Evolutionary conservation across 805 yeast genomes (phyloP), one percentile per base, ranked within the genome.

Genomic region (Danielia oregonensis): DNA sequence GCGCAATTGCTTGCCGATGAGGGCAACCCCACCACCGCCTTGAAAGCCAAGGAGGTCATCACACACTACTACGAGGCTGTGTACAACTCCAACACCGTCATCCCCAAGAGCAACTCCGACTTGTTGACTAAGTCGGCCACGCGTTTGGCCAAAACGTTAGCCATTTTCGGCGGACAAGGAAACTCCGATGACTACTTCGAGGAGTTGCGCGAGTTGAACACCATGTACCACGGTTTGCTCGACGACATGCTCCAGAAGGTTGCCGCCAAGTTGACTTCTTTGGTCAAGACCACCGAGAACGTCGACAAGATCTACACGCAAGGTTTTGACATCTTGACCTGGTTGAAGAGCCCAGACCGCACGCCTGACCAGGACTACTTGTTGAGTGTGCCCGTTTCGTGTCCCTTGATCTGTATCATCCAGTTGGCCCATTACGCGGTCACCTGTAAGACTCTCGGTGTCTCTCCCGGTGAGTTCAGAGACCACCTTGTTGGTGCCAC

Each of bases 141-240:
- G 39, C 65, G 71, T 26, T 63, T 72, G 32, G 86, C 89, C 29
- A 69, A 72, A 41, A 63, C 89, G 37, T 78, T 75, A 40, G 95
- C 97, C 44, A 79, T 93, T 49, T 93, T 91, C 54, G 98, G 99
- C 59, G 99, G 99, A 55, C 99, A 93, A 71, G 99, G 99, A 65
- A 91, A 87, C 70, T 82, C 95, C 34, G 97, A 93, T 58, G 97
- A 93, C 60, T 93, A 87, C 70, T 93, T 93, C 52, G 96, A 89
- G 59, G 99, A 93, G 70, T 76, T 93, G 58, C 80, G 95, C 60
- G 94, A 87, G 46, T 61, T 89, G 40, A 82, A 85, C 70, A 68
- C 76, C 45, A 73, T 80, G 39, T 93, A 93, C 71, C 73, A 80
- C 46, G 85, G 86, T 17, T 70, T 91, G 43, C 68, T 88, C 36